Evolutionary conservation across 1,139 yeast genomes (phyloP).

Genomic region (Debaryomycetaceae sp.): DNA sequence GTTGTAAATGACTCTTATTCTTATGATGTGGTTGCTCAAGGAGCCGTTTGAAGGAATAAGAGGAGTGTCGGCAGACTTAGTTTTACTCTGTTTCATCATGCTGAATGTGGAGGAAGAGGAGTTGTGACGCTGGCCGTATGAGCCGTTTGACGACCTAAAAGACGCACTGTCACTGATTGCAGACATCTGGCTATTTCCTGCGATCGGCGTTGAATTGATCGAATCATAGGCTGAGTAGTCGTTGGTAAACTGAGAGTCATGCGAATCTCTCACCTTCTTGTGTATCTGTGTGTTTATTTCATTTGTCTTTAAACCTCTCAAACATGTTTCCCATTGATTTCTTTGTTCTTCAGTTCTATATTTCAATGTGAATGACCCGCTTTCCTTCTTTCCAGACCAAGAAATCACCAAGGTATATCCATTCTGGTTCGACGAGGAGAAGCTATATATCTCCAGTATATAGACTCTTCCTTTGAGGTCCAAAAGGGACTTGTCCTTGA

Average conservation of each 20-base stretch:
- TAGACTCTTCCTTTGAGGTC: conserved; percentile 70
- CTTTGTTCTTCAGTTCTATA: conserved; percentile 70
- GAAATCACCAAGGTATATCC: conserved; percentile 63
- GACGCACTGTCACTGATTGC: conserved; percentile 15
- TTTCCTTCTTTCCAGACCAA: conserved; percentile 79
- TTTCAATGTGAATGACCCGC: conserved; percentile 68
- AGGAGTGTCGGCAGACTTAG: conserved; percentile 21
- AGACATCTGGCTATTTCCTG: conserved; percentile 7
- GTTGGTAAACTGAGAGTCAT: conserved; percentile 24
- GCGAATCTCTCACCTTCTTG: conserved; percentile 39
- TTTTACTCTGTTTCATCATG: conserved; percentile 40
- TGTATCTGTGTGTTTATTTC: conserved; percentile 44
- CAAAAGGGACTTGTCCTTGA: conserved; percentile 33
- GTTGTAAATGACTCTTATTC: conserved; percentile 53
- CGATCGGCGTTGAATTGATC: conserved; percentile 11
- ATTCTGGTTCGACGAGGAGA: conserved; percentile 33
- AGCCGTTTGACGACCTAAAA: conserved; percentile 28
- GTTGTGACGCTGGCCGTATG: conserved; percentile 37
- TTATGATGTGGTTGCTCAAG: conserved; percentile 13
- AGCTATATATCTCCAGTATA: conserved; percentile 61
- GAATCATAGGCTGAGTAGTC: conserved; percentile 24
- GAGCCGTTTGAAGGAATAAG: conserved; percentile 9
- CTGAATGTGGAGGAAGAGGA: conserved; percentile 46
- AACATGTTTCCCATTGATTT: conserved; percentile 66
- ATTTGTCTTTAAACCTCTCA: conserved; percentile 41